Evolutionary conservation across 768 basidiomycete species (phyloP).

Genomic region (Dendrothele bispora): DNA sequence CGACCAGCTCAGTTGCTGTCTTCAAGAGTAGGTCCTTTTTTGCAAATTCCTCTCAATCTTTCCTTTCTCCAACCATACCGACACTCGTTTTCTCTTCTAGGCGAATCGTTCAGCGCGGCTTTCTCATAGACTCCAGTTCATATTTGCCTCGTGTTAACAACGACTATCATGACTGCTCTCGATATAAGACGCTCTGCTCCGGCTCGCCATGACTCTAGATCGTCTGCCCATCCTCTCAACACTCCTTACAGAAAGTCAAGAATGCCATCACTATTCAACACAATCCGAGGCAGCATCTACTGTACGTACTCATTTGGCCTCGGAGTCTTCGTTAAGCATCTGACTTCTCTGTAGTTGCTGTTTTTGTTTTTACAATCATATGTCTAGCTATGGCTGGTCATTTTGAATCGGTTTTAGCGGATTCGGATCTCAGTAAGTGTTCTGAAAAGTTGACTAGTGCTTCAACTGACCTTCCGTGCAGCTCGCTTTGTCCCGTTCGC

Average conservation of each 20-base stretch:
- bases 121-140: conserved; percentile 23
- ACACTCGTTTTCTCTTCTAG: no score
- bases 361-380: conserved; percentile 74
- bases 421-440: conserved; percentile 78
- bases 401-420: conserved; percentile 67
- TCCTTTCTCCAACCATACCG: no score
- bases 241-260: conserved; percentile 31
- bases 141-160: conserved; percentile 46
- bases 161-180: conserved; percentile 45
- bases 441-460: neutral
- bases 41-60: no score
- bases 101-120: neutral
- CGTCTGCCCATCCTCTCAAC: conserved; percentile 7
- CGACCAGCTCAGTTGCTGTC: no score
- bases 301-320: conserved; percentile 37
- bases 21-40: no score
- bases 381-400: conserved; percentile 80
- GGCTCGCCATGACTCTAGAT: neutral
- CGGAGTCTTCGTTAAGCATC: conserved; percentile 9
- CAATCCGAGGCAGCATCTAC: conserved; percentile 66
- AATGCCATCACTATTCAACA: conserved; percentile 76
- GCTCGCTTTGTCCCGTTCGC: conserved; percentile 88
- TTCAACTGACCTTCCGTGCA: conserved; percentile 24
- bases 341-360: conserved; percentile 45
- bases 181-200: conserved; percentile 14